Evolutionary conservation across 75 land plant genomes (phyloP), one percentile per base, ranked within the genome.

Genomic region (Cryptomeria japonica): DNA sequence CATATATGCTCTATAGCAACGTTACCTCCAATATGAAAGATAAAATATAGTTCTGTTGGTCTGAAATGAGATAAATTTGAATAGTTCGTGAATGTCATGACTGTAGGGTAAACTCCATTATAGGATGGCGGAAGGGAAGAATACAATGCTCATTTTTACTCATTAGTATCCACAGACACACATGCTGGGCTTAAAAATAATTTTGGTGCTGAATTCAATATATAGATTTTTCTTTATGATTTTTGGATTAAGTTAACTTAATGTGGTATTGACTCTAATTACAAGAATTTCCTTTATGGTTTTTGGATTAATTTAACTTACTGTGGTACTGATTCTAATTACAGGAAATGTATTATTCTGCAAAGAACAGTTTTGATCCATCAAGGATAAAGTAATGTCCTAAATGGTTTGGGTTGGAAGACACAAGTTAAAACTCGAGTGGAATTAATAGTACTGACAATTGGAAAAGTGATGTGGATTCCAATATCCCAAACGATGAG

Each of bases 271-370:
- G n/a, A n/a, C n/a, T n/a, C n/a, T n/a, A n/a, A n/a, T n/a, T n/a
- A n/a, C n/a, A n/a, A n/a, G n/a, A n/a, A n/a, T n/a, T n/a, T n/a
- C n/a, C n/a, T n/a, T n/a, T 31, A 86, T 72, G 22, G 37, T 38
- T 85, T 39, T 84, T 47, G 87, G 25, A 42, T 87, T 76, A 55
- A 34, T 44, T 6, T 87, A 15, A 31, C 39, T 39, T 22, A 49
- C 11, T 38, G 46, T n/a, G 28, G 19, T 80, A 28, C n/a, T 25
- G 44, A 41, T 4, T 41, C 64, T 72, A 34, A 72, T 39, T 86
- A 90, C 94, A 97, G 99, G 99, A 98, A 87, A 98, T 98, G 99
- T 96, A 96, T 88, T 98, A 95, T 88, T 98, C 99, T 56, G 94
- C 97, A 18, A 98, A 92, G 99, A 98, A 89, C 99, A 98, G 89